Base-by-base conservation (phyloP, 768 basidiomycete species). In the Exidia glandulosa region DNA sequence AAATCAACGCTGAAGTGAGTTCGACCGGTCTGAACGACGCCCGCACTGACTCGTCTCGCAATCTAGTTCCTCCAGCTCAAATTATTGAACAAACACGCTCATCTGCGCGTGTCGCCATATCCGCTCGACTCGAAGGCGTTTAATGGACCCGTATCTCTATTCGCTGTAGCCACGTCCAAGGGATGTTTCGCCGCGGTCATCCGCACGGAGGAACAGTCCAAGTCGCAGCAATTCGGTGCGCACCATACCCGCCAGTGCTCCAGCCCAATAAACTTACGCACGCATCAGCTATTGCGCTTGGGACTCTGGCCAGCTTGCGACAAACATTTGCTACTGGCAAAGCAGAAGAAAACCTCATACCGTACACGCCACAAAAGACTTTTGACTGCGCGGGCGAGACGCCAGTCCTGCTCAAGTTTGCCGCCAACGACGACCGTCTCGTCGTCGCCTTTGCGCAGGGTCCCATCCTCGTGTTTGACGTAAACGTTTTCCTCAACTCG, bases 171-270 rank as follows among this genome's bases (percentile, higher is more conserved):
- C 2, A 87, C 84, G 66, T 71, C 74, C 13, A 79, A 75, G 63
- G 85, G 82, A 31, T 90, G 84, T 82, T 90, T 90, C 70, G 85
- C 81, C 52, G 86, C 87, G 32, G 78, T 81, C 10, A 76, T 71
- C 48, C 70, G 73, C 37, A 71, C 72, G 56, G 66, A 70, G 57
- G 63, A 55, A 50, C 68, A 57, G 64, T 70, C 60, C 75, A 73
- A 81, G 81, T 59, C 48, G 76, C 63, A 33, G 7, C 25, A 31
- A 13, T 57, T 41, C 12, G 52, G 58, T 34, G 52, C 36, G 57
- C 57, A 57, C 54, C 23, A 23, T 25, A 23, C 30, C 54, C 7
- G 9, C 3, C 27, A 27, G 56, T 45, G 32, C 50, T 32, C 57
- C 10, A 37, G 19, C 36, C 36, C 9, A 19, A 25, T 12, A 55